Evolutionary conservation across 2,329 filamentous ascomycete genomes (phyloP).

Genomic region (Exophiala alcalophila): DNA sequence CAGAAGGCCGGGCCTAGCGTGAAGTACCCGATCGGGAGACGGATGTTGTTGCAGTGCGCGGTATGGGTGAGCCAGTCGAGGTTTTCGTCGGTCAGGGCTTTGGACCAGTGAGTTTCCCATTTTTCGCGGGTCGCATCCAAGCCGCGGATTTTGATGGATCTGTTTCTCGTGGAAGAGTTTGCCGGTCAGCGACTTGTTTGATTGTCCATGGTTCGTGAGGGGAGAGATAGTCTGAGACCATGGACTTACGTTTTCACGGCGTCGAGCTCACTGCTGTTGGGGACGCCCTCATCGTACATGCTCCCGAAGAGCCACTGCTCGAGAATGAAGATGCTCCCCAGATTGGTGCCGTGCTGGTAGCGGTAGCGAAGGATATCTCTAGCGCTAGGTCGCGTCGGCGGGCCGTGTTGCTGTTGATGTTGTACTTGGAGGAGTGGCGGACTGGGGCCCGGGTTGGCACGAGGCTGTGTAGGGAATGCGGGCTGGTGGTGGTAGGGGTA

Average conservation of each 20-base stretch:
- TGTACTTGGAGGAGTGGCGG: not conserved
- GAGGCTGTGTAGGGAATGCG: not conserved
- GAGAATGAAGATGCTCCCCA: constrained; percentile 59
- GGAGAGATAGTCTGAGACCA: not conserved
- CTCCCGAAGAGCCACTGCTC: constrained; percentile 56
- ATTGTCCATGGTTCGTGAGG: not conserved
- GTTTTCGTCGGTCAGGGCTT: constrained; percentile 51
- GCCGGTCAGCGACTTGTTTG: too few species aligned
- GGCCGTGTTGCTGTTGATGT: not conserved
- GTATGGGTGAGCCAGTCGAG: constrained; percentile 52
- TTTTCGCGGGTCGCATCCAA: constrained; percentile 48
- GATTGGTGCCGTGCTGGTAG: constrained; percentile 59
- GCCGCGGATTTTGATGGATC: constrained; percentile 47
- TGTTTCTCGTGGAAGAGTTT: constrained; percentile 23
- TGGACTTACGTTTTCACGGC: constrained; percentile 44
- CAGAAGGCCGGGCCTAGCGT: constrained; percentile 53
- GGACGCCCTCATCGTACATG: constrained; percentile 47
- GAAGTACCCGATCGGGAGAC: constrained; percentile 61
- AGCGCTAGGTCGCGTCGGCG: constrained; percentile 12
- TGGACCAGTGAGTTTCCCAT: constrained; percentile 55
- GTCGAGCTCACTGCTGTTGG: constrained; percentile 51
- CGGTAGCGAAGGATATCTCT: constrained; percentile 49
- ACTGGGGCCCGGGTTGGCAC: not conserved
- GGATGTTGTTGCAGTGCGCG: constrained; percentile 56
- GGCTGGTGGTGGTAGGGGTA: not conserved